Evolutionary conservation across 2,329 filamentous ascomycete species (phyloP).

Genomic region (Colletotrichum spaethianum): DNA sequence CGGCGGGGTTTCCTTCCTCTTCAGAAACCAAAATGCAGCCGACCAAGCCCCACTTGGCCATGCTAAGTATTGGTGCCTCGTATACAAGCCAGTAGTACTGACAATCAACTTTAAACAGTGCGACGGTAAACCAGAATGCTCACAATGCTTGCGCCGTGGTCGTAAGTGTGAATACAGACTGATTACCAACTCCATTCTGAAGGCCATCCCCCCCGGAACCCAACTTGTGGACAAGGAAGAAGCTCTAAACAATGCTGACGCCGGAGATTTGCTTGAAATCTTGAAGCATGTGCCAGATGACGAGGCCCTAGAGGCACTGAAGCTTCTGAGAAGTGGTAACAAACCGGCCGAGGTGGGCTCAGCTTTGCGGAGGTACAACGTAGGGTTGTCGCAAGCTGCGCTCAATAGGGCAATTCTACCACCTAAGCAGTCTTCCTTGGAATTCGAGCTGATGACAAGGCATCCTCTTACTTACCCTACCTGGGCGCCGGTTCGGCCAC

Average conservation of each 20-base stretch:
- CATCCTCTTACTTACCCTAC: background rate
- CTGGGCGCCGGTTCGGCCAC: background rate
- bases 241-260: background rate
- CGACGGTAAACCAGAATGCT: background rate
- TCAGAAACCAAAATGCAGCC: no score
- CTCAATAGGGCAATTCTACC: background rate
- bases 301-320: background rate
- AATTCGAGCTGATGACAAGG: conserved; percentile 5
- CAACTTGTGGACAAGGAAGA: background rate
- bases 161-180: background rate
- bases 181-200: background rate
- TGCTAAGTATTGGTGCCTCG: no score
- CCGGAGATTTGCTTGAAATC: background rate
- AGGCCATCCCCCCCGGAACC: background rate
- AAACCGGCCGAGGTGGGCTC: background rate
- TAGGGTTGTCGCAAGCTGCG: background rate
- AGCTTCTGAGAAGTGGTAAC: background rate
- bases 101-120: background rate
- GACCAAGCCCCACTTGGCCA: no score
- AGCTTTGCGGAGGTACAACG: background rate
- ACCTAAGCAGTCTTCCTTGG: background rate
- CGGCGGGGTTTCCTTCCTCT: no score
- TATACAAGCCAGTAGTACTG: background rate
- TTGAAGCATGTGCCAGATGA: background rate
- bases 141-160: background rate